Conservation (phyloP, 805 yeast genomes). For the Ogataea ganodermae region DNA sequence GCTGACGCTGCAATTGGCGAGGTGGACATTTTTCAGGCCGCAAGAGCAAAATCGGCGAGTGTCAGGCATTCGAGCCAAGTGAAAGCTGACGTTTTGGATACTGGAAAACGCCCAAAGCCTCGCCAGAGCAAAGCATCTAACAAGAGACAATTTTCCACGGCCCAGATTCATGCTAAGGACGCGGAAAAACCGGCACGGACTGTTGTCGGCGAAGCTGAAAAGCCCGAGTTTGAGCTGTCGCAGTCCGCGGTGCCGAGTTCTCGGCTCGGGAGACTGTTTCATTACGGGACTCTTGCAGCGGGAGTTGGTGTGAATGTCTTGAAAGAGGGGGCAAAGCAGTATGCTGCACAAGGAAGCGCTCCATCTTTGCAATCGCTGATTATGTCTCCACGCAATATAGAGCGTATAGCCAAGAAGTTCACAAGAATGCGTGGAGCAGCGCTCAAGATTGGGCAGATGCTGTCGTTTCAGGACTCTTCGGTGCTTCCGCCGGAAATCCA, state of each 20-base stretch:
- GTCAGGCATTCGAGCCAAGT: conserved; percentile 21
- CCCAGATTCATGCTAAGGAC: conserved; percentile 8
- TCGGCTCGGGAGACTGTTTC: conserved; percentile 85
- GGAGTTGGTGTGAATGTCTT: conserved; percentile 86
- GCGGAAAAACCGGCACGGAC: conserved; percentile 4
- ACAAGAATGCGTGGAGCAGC: conserved; percentile 99
- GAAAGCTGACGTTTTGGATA: conserved; percentile 17
- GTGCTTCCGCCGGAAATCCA: conserved; percentile 85
- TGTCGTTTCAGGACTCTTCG: conserved; percentile 89
- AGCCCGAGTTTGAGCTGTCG: conserved; percentile 49
- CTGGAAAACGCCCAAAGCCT: conserved; percentile 25
- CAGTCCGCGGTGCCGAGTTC: conserved; percentile 82
- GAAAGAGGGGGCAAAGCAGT: conserved; percentile 69
- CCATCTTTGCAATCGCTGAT: conserved; percentile 59
- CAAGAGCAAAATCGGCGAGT: conserved; percentile 33
- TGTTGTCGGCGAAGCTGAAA: conserved; percentile 36
- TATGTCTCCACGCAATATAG: conserved; percentile 80
- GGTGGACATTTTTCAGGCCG: conserved; percentile 36
- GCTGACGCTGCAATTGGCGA: conserved; percentile 14
- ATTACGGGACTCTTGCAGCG: conserved; percentile 91
- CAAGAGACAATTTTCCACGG: conserved; percentile 25
- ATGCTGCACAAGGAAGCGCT: conserved; percentile 48
- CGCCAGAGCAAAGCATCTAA: conserved; percentile 18
- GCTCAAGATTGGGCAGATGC: conserved; percentile 92
- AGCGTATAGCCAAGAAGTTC: conserved; percentile 82